A percentile compares a stretch with the other conserved stretches of the same genome.
These are phyloP conservation scores for Amanita jacksonii DNA, from an alignment of 768 basidiomycete species.

Conservation along the genomic window DNA sequence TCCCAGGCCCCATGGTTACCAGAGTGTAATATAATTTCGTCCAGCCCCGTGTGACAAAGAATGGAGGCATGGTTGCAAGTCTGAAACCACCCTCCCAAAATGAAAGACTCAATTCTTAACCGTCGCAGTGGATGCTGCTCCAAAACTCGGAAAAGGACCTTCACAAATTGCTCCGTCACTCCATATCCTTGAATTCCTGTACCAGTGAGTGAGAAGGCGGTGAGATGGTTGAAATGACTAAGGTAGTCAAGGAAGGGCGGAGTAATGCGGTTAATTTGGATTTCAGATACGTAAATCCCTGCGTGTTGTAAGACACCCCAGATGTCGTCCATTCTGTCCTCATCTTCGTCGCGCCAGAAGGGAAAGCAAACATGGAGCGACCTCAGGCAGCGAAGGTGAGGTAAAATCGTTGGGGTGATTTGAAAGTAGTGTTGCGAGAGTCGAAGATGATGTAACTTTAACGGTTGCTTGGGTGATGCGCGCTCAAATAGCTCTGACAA, in stretches of 20 bases:
- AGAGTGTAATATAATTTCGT: too few species aligned
- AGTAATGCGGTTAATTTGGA: neutral
- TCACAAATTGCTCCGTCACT: neutral
- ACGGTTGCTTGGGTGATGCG: neutral
- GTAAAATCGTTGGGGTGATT: neutral
- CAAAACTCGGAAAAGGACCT: neutral
- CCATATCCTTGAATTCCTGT: neutral
- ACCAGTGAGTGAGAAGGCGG: neutral
- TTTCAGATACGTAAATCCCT: slow-evolving; percentile 1
- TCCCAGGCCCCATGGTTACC: too few species aligned
- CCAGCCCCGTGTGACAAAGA: too few species aligned
- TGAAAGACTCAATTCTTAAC: neutral
- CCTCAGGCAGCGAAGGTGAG: neutral
- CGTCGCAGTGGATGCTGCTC: neutral
- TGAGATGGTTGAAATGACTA: neutral
- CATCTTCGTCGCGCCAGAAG: neutral
- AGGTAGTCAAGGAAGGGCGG: neutral
- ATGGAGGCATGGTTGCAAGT: too few species aligned
- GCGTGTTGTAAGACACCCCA: neutral
- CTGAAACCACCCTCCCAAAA: neutral
- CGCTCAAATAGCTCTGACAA: neutral
- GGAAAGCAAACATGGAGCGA: neutral
- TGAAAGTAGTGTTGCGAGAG: neutral
- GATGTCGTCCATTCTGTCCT: neutral
- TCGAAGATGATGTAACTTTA: slow-evolving; percentile 1